Evolutionary conservation across 805 yeast genomes (phyloP), one percentile per base, ranked within the genome.

Genomic region (Teunomyces kruisii): DNA sequence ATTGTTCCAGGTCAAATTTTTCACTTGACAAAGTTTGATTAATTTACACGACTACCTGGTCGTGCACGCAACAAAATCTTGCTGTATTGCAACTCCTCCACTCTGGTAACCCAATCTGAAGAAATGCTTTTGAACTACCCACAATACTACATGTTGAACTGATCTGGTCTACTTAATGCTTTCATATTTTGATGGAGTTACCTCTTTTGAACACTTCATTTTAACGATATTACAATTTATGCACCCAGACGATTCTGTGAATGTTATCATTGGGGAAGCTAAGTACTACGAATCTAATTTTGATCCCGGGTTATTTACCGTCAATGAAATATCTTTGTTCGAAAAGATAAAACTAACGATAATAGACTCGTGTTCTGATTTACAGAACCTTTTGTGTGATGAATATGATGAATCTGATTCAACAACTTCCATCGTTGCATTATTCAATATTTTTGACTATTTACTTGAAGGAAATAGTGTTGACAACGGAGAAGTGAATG

Each of bases 1-100:
- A n/a, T 10, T 9, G 38, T 32, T 35, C 12, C 19, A 33, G 36
- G 38, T 35, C 38, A 35, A 35, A 33, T 22, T 35, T 35, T 35
- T 35, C 38, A 35, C 28, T 35, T 22, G 28, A 10, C 38, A 17
- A 22, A 35, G 38, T 19, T 35, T 13, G 27, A 35, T 19, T 19
- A 17, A 35, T 2, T 22, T 35, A 24, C 38, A 35, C 38, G 16
- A 35, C 38, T 16, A 32, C 9, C 15, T 32, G 38, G 38, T 35
- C 38, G 38, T 35, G 38, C 16, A 19, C 1, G 28, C 15, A 35
- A 5, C 38, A 35, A 35, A 19, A 32, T n/a, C 14, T 5, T 16
- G 15, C 13, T n/a, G n/a, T 14, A 30, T 15, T 15, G 15, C 32
- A 13, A 15, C 8, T n/a, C 13, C 13, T 30, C 17, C 9, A n/a